These are phyloP conservation scores for Ophiosphaerella narmari DNA, from an alignment of 2,329 filamentous ascomycete genomes.

Conservation along the genomic window DNA sequence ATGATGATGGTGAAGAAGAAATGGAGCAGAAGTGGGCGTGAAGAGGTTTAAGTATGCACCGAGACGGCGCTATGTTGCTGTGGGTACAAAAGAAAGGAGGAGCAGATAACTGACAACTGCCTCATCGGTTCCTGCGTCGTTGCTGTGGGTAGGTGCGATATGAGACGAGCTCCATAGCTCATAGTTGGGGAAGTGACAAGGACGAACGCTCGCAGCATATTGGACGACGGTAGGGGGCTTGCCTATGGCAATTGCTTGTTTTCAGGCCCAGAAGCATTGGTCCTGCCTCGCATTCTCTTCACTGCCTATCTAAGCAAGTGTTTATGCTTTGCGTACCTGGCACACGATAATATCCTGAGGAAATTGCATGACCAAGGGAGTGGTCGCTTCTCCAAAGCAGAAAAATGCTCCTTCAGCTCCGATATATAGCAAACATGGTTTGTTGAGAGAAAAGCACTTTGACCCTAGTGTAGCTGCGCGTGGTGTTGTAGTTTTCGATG, in stretches of 20 bases:
- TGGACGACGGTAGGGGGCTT: constrained; percentile 57
- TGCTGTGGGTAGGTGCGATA: not conserved
- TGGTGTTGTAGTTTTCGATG: constrained; percentile 63
- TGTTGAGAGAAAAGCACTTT: constrained; percentile 59
- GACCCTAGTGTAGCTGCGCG: constrained; percentile 58
- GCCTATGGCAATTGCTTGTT: constrained; percentile 52
- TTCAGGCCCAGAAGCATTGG: constrained; percentile 59
- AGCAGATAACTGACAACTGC: constrained; percentile 1
- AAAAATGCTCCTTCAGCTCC: constrained; percentile 27
- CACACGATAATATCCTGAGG: no score
- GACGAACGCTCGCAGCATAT: constrained; percentile 62
- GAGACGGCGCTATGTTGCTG: constrained; percentile 2
- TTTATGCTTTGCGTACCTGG: constrained; percentile 45
- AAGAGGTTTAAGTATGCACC: constrained; percentile 10
- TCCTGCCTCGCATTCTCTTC: constrained; percentile 38
- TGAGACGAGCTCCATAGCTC: constrained; percentile 41
- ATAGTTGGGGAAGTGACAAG: constrained; percentile 64
- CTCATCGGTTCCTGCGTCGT: not conserved
- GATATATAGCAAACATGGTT: constrained; percentile 62
- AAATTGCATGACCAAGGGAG: no score
- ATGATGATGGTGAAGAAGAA: constrained; percentile 13
- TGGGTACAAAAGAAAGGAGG: not conserved
- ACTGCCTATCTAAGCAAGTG: constrained; percentile 46
- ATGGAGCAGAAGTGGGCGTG: not conserved
- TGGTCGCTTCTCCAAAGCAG: no score